Conservation (phyloP, 768 basidiomycete genomes). For the Podaxis rugospora region DNA sequence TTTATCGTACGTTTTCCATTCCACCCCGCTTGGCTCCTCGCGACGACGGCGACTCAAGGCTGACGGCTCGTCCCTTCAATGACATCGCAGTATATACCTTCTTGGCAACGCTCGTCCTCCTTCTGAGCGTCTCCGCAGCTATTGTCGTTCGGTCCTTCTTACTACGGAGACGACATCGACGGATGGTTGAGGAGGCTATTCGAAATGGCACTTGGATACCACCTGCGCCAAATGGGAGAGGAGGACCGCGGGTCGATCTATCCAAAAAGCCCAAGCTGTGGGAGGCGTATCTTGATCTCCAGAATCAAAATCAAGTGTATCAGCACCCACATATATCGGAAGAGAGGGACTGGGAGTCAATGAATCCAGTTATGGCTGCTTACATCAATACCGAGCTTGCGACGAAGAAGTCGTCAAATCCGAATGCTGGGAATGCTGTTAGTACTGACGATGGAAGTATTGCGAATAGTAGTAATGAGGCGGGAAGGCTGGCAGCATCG, state of each 20-base stretch:
- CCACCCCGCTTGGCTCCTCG: neutral
- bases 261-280: constrained; percentile 44
- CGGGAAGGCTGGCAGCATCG: neutral
- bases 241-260: constrained; percentile 30
- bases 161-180: constrained; percentile 57
- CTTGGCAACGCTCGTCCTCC: constrained; percentile 63
- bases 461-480: neutral
- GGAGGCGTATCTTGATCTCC: constrained; percentile 37
- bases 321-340: constrained; percentile 5
- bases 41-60: neutral
- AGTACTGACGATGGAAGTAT: neutral
- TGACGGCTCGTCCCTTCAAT: constrained; percentile 7
- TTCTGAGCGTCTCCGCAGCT: constrained; percentile 62
- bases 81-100: constrained; percentile 39
- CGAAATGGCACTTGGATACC: constrained; percentile 59
- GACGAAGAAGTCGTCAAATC: neutral
- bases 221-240: constrained; percentile 21
- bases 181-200: constrained; percentile 59
- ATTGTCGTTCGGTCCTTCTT: constrained; percentile 63
- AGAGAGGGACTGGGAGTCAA: constrained; percentile 15
- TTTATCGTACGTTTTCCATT: constrained; percentile 26
- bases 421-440: neutral
- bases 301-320: constrained; percentile 10
- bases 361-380: constrained; percentile 16
- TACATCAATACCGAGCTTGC: constrained; percentile 7